Conservation (phyloP, 192 early-diverging fungal genomes). For the Chytriomyces hyalinus region DNA sequence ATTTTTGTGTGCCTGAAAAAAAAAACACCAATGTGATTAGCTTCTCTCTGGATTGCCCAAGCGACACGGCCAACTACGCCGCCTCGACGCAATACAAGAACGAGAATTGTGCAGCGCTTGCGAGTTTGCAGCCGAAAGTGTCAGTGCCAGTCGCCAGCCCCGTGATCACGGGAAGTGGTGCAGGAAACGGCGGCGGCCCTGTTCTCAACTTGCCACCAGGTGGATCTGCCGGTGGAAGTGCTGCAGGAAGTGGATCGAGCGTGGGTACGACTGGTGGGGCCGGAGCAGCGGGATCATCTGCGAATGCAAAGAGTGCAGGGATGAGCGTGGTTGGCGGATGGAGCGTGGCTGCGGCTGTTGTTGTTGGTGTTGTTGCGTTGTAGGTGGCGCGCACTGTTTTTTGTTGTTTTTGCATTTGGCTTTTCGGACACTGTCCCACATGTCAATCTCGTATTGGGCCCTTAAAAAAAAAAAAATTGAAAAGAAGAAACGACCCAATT, state of each 20-base stretch:
- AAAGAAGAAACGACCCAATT: background rate
- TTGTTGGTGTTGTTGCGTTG: background rate
- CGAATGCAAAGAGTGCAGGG: background rate
- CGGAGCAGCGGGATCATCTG: background rate
- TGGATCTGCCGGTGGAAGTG: background rate
- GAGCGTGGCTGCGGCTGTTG: background rate
- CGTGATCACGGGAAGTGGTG: too few species aligned
- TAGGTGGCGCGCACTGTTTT: background rate
- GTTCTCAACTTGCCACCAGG: background rate
- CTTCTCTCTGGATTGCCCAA: background rate
- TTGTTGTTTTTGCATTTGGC: background rate
- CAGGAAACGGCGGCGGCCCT: too few species aligned
- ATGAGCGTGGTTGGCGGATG: background rate
- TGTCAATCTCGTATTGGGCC: background rate
- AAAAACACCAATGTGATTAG: background rate
- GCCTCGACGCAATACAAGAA: background rate
- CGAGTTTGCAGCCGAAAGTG: background rate
- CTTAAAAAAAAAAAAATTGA: background rate
- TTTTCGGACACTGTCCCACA: background rate
- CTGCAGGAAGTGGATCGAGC: background rate
- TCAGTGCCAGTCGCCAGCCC: background rate
- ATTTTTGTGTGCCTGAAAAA: background rate
- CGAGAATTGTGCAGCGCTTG: background rate
- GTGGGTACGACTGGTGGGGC: background rate
- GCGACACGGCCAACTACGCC: background rate